Percentiles rank a stretch among this genome's conserved stretches.
phyloP scores from a whole-genome alignment of 345 rosid genomes.

The Hibiscus mutabilis region DNA sequence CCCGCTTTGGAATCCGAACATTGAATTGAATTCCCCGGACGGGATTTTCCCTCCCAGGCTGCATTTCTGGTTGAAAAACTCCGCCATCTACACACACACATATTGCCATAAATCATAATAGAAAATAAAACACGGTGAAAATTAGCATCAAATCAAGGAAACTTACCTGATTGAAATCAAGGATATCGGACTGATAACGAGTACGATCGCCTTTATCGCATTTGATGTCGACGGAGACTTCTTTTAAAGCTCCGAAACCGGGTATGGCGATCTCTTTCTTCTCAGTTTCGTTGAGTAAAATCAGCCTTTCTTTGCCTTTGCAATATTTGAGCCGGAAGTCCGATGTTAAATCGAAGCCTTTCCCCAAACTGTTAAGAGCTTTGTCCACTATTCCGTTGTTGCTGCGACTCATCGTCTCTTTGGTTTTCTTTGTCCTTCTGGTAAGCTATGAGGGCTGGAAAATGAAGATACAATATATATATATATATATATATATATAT shows the following conservation, averaged over 20 bases:
- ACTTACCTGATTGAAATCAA: slow-evolving; percentile 64
- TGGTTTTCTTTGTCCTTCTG: not conserved
- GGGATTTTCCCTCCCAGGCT: slow-evolving; percentile 75
- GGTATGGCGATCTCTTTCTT: slow-evolving; percentile 49
- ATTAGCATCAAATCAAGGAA: not conserved
- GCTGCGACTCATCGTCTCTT: slow-evolving; percentile 17
- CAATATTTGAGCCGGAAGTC: slow-evolving; percentile 74
- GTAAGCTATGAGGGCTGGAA: not conserved
- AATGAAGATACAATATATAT: not conserved
- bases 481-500: no score
- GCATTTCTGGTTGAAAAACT: slow-evolving; percentile 57
- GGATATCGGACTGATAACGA: slow-evolving; percentile 76
- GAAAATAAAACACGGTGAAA: not conserved
- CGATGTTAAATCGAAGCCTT: slow-evolving; percentile 78
- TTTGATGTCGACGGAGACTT: slow-evolving; percentile 61
- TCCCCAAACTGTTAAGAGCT: slow-evolving; percentile 68
- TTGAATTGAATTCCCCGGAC: slow-evolving; percentile 64
- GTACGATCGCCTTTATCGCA: slow-evolving; percentile 87
- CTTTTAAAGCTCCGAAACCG: slow-evolving; percentile 45
- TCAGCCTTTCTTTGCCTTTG: slow-evolving; percentile 61
- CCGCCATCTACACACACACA: slow-evolving; percentile 64
- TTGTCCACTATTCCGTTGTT: slow-evolving; percentile 29
- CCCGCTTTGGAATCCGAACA: slow-evolving; percentile 62
- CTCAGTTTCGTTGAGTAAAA: slow-evolving; percentile 47
- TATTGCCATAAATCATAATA: not conserved